Evolutionary conservation across 2,329 filamentous ascomycete genomes (phyloP), one percentile per base, ranked within the genome.

Genomic region (Monilinia vaccinii-corymbosi): DNA sequence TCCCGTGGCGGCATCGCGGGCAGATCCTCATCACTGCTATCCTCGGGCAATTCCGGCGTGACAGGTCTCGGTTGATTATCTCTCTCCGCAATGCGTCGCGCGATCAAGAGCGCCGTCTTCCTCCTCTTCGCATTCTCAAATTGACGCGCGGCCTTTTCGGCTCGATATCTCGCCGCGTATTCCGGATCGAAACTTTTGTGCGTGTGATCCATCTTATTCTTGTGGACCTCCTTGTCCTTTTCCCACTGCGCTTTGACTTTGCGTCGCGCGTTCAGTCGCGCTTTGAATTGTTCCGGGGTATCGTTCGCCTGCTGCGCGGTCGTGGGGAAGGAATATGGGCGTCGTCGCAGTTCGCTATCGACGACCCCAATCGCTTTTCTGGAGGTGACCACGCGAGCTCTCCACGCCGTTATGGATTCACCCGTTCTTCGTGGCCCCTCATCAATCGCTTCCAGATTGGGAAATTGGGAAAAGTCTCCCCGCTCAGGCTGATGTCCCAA

Each of bases 21-120:
- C 18, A 48, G 31, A 46, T 59, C 56, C 18, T 59, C 56, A 45
- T 59, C 56, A 31, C 48, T 53, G 31, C 56, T 59, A 38, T 59
- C 56, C 1, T 45, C 48, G 2, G 48, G 36, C 6, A 45, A 6
- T 14, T 36, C 36, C 2, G 56, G 56, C 4, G 56, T 59, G 9
- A 10, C 0, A 9, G 56, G 56, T 18, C 56, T 38, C 18, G 36
- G 25, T 25, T 21, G 28, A n/a, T 51, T n/a, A 36, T 53, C 38
- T 14, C 38, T 32, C 7, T 52, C 34, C 0, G 56, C 56, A 51
- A 59, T 28, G 0, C 28, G 31, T 46, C 56, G 38, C 11, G 47
- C 47, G 9, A 31, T 42, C 9, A 32, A 32, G 18, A 59, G 11
- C 9, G 47, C 48, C 1, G 50, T 53, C 38, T 44, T 53, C 16